phyloP scores from a whole-genome alignment of 148 eudicot genomes.

The Bassia scoparia region DNA sequence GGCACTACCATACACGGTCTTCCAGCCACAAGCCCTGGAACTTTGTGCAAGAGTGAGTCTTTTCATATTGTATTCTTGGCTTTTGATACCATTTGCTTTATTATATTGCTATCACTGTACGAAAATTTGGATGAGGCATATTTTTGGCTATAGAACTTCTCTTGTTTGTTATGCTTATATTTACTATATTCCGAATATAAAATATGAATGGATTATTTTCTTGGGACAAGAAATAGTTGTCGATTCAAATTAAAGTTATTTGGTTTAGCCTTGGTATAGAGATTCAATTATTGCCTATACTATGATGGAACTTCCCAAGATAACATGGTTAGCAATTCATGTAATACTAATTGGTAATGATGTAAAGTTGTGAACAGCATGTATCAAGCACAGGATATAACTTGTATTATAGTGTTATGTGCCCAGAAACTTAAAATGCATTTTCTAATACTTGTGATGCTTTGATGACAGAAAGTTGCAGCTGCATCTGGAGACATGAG shows the following conservation, averaged over 20 bases:
- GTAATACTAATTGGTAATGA: too few relatives aligned
- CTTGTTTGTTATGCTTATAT: too few relatives aligned
- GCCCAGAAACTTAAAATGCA: too few relatives aligned
- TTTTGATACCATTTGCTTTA: background rate
- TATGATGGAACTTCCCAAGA: background rate
- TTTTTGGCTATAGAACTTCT: too few relatives aligned
- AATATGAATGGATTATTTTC: too few relatives aligned
- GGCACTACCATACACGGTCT: slow-evolving; percentile 67
- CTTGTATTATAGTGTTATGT: too few relatives aligned
- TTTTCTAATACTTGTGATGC: slow-evolving; percentile 15
- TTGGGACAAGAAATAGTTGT: background rate
- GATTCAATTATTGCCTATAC: background rate
- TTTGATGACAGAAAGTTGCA: slow-evolving; percentile 77
- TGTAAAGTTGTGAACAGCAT: too few relatives aligned
- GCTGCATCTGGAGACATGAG: slow-evolving; percentile 98
- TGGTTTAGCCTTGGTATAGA: background rate
- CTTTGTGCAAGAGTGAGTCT: slow-evolving; percentile 93
- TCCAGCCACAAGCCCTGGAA: slow-evolving; percentile 89
- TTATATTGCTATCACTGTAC: background rate
- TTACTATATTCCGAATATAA: too few relatives aligned
- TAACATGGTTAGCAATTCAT: background rate
- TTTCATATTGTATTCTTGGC: background rate
- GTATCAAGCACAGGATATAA: too few relatives aligned
- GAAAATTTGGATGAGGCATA: background rate
- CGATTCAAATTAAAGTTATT: background rate